Evolutionary conservation across 352 stramenopile species (phyloP).

Genomic region (Aphanomyces cochlioides): DNA sequence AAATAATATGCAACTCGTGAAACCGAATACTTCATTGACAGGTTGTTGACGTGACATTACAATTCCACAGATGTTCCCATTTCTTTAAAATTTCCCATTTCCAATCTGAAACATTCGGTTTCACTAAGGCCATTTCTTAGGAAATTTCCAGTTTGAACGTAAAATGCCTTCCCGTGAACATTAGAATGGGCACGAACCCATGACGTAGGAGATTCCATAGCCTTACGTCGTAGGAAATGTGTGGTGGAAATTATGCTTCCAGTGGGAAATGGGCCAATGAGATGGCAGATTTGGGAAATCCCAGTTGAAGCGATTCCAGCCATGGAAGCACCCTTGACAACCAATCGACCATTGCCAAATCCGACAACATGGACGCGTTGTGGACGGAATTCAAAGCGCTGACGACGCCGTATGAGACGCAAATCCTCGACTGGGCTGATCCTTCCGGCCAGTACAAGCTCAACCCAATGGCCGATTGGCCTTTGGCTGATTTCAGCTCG

Average conservation of each 20-base stretch:
- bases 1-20: too few relatives aligned
- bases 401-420: conserved; percentile 46
- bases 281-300: background rate
- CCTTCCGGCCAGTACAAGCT: conserved; percentile 55
- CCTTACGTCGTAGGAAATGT: too few relatives aligned
- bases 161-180: too few relatives aligned
- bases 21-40: too few relatives aligned
- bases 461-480: conserved; percentile 56
- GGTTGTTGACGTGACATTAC: too few relatives aligned
- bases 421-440: conserved; percentile 58
- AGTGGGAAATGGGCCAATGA: background rate
- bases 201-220: too few relatives aligned
- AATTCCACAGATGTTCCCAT: too few relatives aligned
- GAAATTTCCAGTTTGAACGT: too few relatives aligned
- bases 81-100: too few relatives aligned
- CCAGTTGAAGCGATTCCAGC: background rate
- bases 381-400: conserved; percentile 59
- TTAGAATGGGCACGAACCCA: too few relatives aligned
- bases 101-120: too few relatives aligned
- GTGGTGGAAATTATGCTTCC: background rate
- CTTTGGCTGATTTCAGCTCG: conserved; percentile 53
- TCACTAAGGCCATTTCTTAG: too few relatives aligned
- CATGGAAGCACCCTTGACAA: background rate
- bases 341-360: conserved; percentile 3
- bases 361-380: conserved; percentile 29